Evolutionary conservation across 192 early-diverging fungal genomes (phyloP).

Genomic region (Bifiguratus adelaidae): DNA sequence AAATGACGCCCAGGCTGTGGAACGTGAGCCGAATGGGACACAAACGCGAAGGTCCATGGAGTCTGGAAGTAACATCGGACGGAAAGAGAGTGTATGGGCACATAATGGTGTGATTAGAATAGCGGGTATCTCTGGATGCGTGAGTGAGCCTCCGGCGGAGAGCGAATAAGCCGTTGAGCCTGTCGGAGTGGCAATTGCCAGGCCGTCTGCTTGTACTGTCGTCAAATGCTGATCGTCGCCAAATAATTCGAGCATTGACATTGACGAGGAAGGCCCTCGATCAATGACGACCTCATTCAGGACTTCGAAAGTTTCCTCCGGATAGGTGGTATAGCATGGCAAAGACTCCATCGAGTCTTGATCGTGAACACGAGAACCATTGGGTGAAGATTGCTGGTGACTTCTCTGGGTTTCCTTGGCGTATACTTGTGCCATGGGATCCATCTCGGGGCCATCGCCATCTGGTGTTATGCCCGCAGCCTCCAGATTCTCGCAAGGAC

Average conservation of each 20-base stretch:
- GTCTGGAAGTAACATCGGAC: constrained; percentile 94
- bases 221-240: constrained; percentile 79
- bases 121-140: constrained; percentile 91
- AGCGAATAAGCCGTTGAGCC: constrained; percentile 84
- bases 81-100: constrained; percentile 85
- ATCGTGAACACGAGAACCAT: constrained; percentile 18
- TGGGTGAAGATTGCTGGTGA: constrained; percentile 11
- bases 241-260: constrained; percentile 79
- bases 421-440: constrained; percentile 3
- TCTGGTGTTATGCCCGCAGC: too few relatives aligned
- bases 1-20: constrained; percentile 89
- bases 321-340: constrained; percentile 44
- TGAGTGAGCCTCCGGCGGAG: constrained; percentile 90
- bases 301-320: constrained; percentile 76
- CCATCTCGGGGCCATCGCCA: constrained; percentile 24
- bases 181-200: constrained; percentile 90
- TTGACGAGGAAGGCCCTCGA: constrained; percentile 85
- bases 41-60: constrained; percentile 82
- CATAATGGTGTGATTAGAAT: constrained; percentile 91
- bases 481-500: too few relatives aligned
- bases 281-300: constrained; percentile 95
- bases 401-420: constrained; percentile 15
- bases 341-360: too few relatives aligned
- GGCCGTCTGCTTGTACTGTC: constrained; percentile 92
- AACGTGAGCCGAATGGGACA: constrained; percentile 73